Conservation (phyloP, 1,139 yeast genomes). For the Spathaspora sp. region DNA sequence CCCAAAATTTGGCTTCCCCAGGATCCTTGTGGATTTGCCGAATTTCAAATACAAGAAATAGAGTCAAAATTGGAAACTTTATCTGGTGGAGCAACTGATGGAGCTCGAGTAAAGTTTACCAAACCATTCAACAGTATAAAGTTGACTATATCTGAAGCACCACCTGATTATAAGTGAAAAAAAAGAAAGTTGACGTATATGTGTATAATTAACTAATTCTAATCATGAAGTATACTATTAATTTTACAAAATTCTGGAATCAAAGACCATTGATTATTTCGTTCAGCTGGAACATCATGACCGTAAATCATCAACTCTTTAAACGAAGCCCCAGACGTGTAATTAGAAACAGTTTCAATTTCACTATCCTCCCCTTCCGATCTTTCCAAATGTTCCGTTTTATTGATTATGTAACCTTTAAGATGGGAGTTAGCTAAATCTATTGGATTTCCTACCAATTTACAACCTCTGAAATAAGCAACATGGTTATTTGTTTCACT, state of each 20-base stretch:
- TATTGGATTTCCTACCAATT: constrained; percentile 30
- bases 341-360: constrained; percentile 25
- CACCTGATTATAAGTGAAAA: constrained; percentile 34
- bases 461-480: constrained; percentile 43
- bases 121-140: constrained; percentile 16
- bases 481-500: constrained; percentile 13
- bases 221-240: constrained; percentile 31
- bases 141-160: constrained; percentile 30
- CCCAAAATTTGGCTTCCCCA: constrained; percentile 38
- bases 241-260: constrained; percentile 37
- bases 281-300: constrained; percentile 36
- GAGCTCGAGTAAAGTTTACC: constrained; percentile 25
- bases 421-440: constrained; percentile 19
- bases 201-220: constrained; percentile 2
- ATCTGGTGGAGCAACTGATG: constrained; percentile 27
- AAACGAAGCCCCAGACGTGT: constrained; percentile 33
- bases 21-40: constrained; percentile 22
- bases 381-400: constrained; percentile 29
- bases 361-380: constrained; percentile 15
- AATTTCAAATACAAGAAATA: constrained; percentile 14
- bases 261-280: constrained; percentile 32
- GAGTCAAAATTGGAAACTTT: constrained; percentile 14
- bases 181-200: neutral
- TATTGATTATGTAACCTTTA: constrained; percentile 31
- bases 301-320: constrained; percentile 34